A percentile compares a stretch with the other conserved stretches of the same genome.
Evolutionary conservation across 805 yeast genomes (phyloP).

Genomic region (Lipomyces kockii): DNA sequence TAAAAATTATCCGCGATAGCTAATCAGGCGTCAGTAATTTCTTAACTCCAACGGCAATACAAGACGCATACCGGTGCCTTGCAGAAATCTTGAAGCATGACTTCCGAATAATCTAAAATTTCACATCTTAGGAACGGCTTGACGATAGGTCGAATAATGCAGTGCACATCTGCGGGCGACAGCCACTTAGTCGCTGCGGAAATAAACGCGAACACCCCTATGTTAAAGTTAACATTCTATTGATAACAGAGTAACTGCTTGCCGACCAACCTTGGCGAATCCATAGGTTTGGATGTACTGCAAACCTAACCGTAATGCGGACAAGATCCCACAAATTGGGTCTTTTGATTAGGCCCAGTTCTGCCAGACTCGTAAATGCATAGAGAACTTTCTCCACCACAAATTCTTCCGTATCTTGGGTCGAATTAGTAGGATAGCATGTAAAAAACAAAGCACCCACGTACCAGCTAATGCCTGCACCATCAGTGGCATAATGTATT

Average conservation of each 20-base stretch:
- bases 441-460: not conserved
- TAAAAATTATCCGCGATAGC: slow-evolving; percentile 66
- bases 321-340: slow-evolving; percentile 61
- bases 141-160: slow-evolving; percentile 80
- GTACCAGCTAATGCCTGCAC: slow-evolving; percentile 74
- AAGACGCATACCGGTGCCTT: slow-evolving; percentile 55
- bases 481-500: slow-evolving; percentile 82
- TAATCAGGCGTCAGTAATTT: not conserved
- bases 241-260: not conserved
- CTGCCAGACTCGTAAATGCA: slow-evolving; percentile 59
- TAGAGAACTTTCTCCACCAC: slow-evolving; percentile 73
- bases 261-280: slow-evolving; percentile 58
- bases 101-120: slow-evolving; percentile 67
- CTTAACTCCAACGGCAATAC: too few species aligned
- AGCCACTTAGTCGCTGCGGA: slow-evolving; percentile 65
- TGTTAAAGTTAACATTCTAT: not conserved
- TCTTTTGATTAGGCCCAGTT: slow-evolving; percentile 60
- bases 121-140: slow-evolving; percentile 79
- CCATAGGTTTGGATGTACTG: slow-evolving; percentile 87
- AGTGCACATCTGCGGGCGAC: slow-evolving; percentile 77
- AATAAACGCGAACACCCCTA: slow-evolving; percentile 60
- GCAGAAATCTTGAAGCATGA: slow-evolving; percentile 66
- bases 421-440: not conserved
- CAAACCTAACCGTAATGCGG: slow-evolving; percentile 56
- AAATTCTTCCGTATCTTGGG: slow-evolving; percentile 67